Percentiles rank a stretch among this genome's conserved stretches.
Conservation (phyloP, 495 filamentous ascomycete species). For the Aspergillus saccharolyticus region DNA sequence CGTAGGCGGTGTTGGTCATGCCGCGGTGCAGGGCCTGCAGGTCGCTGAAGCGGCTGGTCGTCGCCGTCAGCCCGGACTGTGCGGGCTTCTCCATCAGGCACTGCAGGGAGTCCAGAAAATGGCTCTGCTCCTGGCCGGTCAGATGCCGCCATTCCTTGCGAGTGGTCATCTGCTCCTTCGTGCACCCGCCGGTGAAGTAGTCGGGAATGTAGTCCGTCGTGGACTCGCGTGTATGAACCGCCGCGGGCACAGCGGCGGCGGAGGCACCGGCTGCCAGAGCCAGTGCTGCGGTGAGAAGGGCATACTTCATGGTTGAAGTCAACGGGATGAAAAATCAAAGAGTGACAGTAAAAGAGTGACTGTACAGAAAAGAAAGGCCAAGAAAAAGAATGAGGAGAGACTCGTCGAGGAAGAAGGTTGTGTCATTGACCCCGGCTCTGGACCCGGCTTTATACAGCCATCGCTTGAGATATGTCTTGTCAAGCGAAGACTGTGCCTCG, state of each 20-base stretch:
- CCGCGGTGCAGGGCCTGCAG: slow-evolving; percentile 16
- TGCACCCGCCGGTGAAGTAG: slow-evolving; percentile 9
- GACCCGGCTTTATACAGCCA: background rate
- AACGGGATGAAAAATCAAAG: background rate
- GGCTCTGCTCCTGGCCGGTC: slow-evolving; percentile 16
- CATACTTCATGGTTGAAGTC: slow-evolving; percentile 1
- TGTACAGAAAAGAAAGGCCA: background rate
- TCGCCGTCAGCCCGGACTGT: slow-evolving; percentile 9
- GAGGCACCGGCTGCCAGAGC: slow-evolving; percentile 5
- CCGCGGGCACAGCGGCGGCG: background rate
- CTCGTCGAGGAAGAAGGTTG: background rate
- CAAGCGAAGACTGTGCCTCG: background rate
- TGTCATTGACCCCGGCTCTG: background rate
- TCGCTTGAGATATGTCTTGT: background rate
- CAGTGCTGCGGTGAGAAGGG: background rate
- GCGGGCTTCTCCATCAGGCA: slow-evolving; percentile 24
- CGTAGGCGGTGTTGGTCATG: slow-evolving; percentile 16
- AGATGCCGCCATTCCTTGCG: slow-evolving; percentile 35
- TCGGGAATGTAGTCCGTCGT: background rate
- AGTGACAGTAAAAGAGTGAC: background rate
- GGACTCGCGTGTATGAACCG: background rate
- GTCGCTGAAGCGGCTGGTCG: slow-evolving; percentile 16
- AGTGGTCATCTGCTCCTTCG: slow-evolving; percentile 15
- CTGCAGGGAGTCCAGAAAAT: slow-evolving; percentile 23
- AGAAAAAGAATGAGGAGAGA: background rate